Base-by-base conservation (phyloP, 2,329 filamentous ascomycete genomes). In the Dothistroma pini region DNA sequence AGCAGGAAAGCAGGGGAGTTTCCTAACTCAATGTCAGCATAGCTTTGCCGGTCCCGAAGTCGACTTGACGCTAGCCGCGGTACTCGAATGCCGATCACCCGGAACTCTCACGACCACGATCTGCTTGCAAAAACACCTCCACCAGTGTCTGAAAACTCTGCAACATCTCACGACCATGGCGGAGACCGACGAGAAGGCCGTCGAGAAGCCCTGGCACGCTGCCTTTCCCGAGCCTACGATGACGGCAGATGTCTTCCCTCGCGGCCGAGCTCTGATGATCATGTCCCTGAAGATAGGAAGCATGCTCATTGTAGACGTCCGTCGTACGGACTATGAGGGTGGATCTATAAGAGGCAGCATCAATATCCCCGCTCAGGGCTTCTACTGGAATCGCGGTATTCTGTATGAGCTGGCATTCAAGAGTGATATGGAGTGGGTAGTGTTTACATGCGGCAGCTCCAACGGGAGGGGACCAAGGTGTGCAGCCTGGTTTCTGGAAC, bases 351-450 rank as follows among this genome's bases (percentile, higher is more conserved):
- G 73, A 25, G 78, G 77, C n/a, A 78, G 75, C 64, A 66, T 81
- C 34, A 80, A 80, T 61, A 70, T 81, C 47, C 79, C 79, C n/a
- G 79, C 79, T 0, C 78, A 80, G 54, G 75, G 74, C 47, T 80
- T 81, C 70, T 79, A 76, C 68, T 72, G 75, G 74, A 80, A 80
- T 63, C 69, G 75, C 48, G 77, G 70, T 1, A 75, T 75, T n/a
- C 68, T 80, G 57, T 78, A 78, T 44, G 72, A 78, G 57, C 63
- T 81, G 34, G 78, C 76, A 56, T 78, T 76, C 63, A 73, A 79
- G 55, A 75, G 77, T 8, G 77, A 77, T 41, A 73, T 80, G 16
- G 76, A 76, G 58, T 74, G 75, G 68, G 77, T 81, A 1, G 77
- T 79, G 5, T 80, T 81, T 65, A 79, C 79, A 29, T 80, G 79